Evolutionary conservation across 345 rosid species (phyloP), one percentile per base, ranked within the genome.

Genomic region (Corymbia maculata): DNA sequence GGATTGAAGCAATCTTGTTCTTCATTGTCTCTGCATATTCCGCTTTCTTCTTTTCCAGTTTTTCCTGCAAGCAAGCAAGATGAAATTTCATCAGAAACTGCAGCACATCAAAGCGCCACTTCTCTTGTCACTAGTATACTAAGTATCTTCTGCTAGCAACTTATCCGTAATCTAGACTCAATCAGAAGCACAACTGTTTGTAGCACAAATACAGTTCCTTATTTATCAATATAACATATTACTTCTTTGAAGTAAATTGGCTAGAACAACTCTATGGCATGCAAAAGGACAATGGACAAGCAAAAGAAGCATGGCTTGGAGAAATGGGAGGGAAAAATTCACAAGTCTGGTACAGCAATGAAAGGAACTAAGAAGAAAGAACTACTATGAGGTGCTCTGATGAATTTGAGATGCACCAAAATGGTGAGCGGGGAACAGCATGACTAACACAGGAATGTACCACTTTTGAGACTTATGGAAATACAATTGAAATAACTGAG

Each of bases 11-110:
- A 30, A 93, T 87, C 89, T 94, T 95, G 94, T 96, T 97, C 86
- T 96, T 97, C 96, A 97, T 95, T 89, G 93, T 91, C 94, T 97
- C 99, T 32, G 86, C 91, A 22, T 92, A 94, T 79, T 90, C 93
- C 0, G 97, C 98, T 90, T 93, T 96, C 92, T 93, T 89, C 95
- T 95, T 96, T 90, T 93, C 94, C 88, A 95, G 45, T 26, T 92
- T 85, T 90, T 97, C 98, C 98, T 96, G 91, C 88, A 55, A 89
- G 44, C 79, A 26, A n/a, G 24, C 86, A 9, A 28, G 45, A 19
- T 42, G 84, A 19, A 49, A 12, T 52, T 86, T 59, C 44, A 86
- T 8, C 22, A 28, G 45, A 51, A 51, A 51, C 59, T 8, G 26
- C 86, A 28, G 21, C 24, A 5, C 36, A 30, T 30, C 85, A 19